Base-by-base conservation (phyloP, 495 filamentous ascomycete genomes). In the Neurospora sp. region DNA sequence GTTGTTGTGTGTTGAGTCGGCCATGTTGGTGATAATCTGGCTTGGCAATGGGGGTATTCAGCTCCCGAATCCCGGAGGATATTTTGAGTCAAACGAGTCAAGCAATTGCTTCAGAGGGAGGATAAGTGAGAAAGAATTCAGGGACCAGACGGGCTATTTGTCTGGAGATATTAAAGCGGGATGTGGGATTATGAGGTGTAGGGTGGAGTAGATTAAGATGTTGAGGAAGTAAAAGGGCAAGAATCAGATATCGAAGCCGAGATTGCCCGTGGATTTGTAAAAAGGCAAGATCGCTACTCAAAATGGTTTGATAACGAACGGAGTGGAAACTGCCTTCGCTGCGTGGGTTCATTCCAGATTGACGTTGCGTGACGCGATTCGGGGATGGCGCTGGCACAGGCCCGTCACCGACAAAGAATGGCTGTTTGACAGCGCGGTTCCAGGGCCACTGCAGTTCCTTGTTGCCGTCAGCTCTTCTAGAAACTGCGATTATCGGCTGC, bases 11-110 rank as follows among this genome's bases (percentile, higher is more conserved):
- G 16, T 61, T 16, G 53, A 35, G 70, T 73, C 71, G 38, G 71
- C 53, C 75, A 76, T 76, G 40, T 44, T 44, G 35, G 22, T 41
- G 69, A 37, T 20, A 27, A 22, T 1, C 27, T 39, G 53, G 53
- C 31, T 18, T 65, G 53, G 27, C 27, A 35, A 35, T 18, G 27
- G 27, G 27, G 14, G 14, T 35, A 35, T 35, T 37, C 27, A 65
- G 53, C 27, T 35, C 53, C 27, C 27, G 53, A 31, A 65, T 65
- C 53, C 27, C 27, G 12, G 53, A 31, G 27, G 53, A 4, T 65
- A 18, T 18, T 35, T 65, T 22, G 53, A 61, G 27, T 65, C 53
- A 18, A 61, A 65, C 12, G 53, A 37, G 53, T 65, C 53, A 65
- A 35, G 6, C 53, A 65, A 18, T 16, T 18, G 27, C 14, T 65